Evolutionary conservation across 192 early-diverging fungal species (phyloP).

Genomic region (Podila clonocystis): DNA sequence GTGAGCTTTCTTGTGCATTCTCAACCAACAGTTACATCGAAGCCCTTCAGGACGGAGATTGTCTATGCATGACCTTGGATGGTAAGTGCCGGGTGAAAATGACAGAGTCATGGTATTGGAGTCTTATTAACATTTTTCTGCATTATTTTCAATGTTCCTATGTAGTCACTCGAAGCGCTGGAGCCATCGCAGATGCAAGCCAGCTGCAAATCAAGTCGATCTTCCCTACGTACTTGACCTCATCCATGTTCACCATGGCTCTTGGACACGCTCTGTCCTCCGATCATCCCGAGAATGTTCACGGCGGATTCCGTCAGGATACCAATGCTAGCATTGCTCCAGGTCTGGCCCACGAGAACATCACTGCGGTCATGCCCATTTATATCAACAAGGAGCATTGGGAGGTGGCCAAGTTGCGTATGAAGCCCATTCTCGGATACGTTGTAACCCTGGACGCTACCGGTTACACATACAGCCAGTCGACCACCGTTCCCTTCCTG

Average conservation of each 20-base stretch:
- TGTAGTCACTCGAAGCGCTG: conserved; percentile 17
- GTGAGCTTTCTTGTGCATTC: conserved; percentile 44
- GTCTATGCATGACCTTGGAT: conserved; percentile 55
- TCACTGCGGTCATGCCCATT: conserved; percentile 54
- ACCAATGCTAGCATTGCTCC: conserved; percentile 44
- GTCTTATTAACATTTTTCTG: not conserved
- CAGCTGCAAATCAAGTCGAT: conserved; percentile 56
- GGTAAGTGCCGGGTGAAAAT: conserved; percentile 9
- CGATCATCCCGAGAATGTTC: conserved; percentile 41
- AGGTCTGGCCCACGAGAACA: conserved; percentile 53
- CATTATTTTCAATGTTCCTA: not conserved
- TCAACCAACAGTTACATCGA: conserved; percentile 54
- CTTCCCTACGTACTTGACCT: conserved; percentile 52
- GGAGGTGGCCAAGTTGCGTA: conserved; percentile 49
- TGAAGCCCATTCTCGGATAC: conserved; percentile 59
- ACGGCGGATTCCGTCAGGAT: conserved; percentile 49
- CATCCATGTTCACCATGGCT: conserved; percentile 52
- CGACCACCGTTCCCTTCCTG: conserved; percentile 53
- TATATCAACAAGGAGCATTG: conserved; percentile 57
- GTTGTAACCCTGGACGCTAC: conserved; percentile 54
- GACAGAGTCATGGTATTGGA: not conserved
- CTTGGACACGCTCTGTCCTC: conserved; percentile 33
- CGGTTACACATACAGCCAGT: conserved; percentile 56
- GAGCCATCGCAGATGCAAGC: conserved; percentile 54
- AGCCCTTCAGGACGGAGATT: conserved; percentile 50